Base-by-base conservation (phyloP, 2,329 filamentous ascomycete species). In the Monilinia aucupariae region DNA sequence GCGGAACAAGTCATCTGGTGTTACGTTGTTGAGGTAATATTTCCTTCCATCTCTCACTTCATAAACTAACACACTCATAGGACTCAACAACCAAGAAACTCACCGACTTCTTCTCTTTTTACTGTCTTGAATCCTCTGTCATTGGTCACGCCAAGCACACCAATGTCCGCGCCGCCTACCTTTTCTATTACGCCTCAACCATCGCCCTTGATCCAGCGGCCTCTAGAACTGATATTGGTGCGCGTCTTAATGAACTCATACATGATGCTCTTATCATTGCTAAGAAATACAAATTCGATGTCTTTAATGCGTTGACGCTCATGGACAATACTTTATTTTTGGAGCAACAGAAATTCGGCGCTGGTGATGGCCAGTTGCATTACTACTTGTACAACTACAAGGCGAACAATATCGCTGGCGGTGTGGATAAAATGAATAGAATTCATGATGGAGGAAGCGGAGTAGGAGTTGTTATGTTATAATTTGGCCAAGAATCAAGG, bases 371-470 rank as follows among this genome's bases (percentile, higher is more conserved):
- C 53, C 91, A 94, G 75, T 81, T 99, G 70, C 92, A 99, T 76
- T 99, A 92, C 78, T 99, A 99, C 76, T 81, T 99, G 39, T 99
- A 96, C 82, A 99, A 99, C 78, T 99, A 97, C 80, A 86, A 91
- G 63, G 90, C 91, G 15, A 87, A 90, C 65, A 86, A 87, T n/a
- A 89, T 99, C 71, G 79, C 85, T 0, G 92, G 94, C 55, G 94
- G 94, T 27, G 86, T 97, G 50, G 87, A 97, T 75, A 82, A 83
- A 71, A 85, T 83, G 72, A 96, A 96, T 74, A 79, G 85, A 70
- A 80, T 93, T 47, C 92, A 96, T 73, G 84, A 87, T 69, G 83
- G 84, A 66, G 85, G 92, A 73, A 94, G 92, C 70, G 93, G 94
- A 1, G 86, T 99, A 64, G 94, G 94, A 47, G 84, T 96, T 72